These are phyloP conservation scores for Cyclanthera cordifolia DNA, from an alignment of 306 rosid species.

Conservation along the genomic window DNA sequence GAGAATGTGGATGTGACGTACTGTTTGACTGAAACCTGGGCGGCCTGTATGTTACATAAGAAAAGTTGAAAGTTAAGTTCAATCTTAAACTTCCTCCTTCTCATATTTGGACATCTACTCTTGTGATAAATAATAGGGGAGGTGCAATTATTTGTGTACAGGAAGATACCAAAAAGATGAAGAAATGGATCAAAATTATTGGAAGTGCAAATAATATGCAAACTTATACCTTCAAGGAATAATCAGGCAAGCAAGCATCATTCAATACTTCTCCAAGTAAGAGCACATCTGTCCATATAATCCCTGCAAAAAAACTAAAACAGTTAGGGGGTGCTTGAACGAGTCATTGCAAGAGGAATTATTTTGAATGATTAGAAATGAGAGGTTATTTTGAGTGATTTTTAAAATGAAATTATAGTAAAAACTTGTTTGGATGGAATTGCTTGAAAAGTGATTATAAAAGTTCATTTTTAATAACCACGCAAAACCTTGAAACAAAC, in stretches of 20 bases:
- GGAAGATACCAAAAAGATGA: not conserved
- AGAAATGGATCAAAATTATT: not conserved
- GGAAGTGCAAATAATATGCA: not conserved
- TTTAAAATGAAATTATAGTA: too few species aligned
- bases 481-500: too few species aligned
- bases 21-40: constrained; percentile 19
- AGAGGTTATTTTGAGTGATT: too few species aligned
- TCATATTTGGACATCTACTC: not conserved
- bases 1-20: constrained; percentile 11
- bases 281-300: constrained; percentile 20
- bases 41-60: constrained; percentile 8
- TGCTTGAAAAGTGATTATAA: too few species aligned
- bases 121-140: not conserved
- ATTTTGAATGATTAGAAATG: too few species aligned
- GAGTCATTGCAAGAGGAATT: too few species aligned
- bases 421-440: too few species aligned
- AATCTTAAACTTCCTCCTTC: not conserved
- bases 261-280: constrained; percentile 19
- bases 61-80: not conserved
- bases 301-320: constrained; percentile 4
- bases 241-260: constrained; percentile 13
- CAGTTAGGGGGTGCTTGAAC: too few species aligned
- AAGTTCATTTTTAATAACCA: too few species aligned
- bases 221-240: constrained; percentile 18
- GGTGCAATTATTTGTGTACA: not conserved